Evolutionary conservation across 768 basidiomycete genomes (phyloP).

Genomic region (Boletus vermiculosoides): DNA sequence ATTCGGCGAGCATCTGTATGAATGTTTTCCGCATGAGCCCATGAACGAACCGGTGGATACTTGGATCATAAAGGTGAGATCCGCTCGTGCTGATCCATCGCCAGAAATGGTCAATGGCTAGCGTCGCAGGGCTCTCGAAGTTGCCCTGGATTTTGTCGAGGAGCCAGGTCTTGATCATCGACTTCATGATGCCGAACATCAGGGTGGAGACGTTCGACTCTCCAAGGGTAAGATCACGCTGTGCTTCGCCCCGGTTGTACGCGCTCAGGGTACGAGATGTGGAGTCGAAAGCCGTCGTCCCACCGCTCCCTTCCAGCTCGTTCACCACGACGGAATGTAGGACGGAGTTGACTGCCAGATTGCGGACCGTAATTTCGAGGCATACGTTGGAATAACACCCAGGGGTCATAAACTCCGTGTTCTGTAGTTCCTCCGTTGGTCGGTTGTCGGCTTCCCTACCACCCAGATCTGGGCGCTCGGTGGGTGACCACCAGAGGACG

Average conservation of each 20-base stretch:
- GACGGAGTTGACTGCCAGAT: constrained; percentile 92
- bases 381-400: constrained; percentile 94
- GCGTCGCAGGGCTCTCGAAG: constrained; percentile 60
- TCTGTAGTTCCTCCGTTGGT: constrained; percentile 71
- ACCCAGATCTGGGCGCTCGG: constrained; percentile 87
- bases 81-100: constrained; percentile 89
- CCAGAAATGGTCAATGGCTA: constrained; percentile 94
- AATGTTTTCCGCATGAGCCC: constrained; percentile 98
- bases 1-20: constrained; percentile 94
- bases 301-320: constrained; percentile 94
- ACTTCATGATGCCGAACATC: constrained; percentile 80
- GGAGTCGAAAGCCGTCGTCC: constrained; percentile 91
- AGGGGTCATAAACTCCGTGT: constrained; percentile 79
- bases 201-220: constrained; percentile 87
- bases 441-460: constrained; percentile 87
- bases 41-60: constrained; percentile 89
- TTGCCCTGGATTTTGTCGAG: constrained; percentile 77
- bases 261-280: constrained; percentile 89
- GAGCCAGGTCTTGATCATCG: constrained; percentile 89
- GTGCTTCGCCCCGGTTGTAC: constrained; percentile 62
- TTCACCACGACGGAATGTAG: constrained; percentile 94
- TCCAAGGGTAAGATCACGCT: constrained; percentile 76
- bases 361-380: constrained; percentile 83
- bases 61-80: constrained; percentile 88
- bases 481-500: constrained; percentile 95